phyloP scores from a whole-genome alignment of 164 flowering plant species.

The Sextonia rubra region DNA sequence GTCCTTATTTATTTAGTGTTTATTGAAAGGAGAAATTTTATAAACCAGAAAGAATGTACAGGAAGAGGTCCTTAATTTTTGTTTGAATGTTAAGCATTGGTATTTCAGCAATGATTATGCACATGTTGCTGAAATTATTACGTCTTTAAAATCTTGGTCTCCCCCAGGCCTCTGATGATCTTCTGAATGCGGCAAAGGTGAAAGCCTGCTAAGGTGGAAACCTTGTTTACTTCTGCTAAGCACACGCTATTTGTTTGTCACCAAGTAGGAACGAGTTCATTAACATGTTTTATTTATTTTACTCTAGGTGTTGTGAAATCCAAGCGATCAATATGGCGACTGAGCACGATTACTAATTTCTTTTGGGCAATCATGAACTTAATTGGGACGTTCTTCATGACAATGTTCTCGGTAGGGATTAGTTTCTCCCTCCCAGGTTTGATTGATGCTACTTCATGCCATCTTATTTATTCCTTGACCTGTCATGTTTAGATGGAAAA shows the following conservation, averaged over 20 bases:
- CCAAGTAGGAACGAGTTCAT: background rate
- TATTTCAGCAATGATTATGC: too few species aligned
- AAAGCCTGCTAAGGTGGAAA: background rate
- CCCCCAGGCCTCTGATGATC: too few species aligned
- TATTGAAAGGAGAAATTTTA: too few species aligned
- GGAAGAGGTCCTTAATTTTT: too few species aligned
- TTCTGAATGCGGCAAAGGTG: too few species aligned
- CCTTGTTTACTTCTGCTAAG: background rate
- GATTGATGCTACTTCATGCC: background rate
- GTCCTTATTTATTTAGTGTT: too few species aligned
- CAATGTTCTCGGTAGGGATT: slow-evolving; percentile 84
- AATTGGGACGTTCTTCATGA: slow-evolving; percentile 64
- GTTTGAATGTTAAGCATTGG: too few species aligned
- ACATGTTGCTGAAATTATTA: too few species aligned
- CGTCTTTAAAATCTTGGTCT: too few species aligned
- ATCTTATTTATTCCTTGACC: background rate
- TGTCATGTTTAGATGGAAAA: slow-evolving; percentile 70
- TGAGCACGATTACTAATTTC: slow-evolving; percentile 74
- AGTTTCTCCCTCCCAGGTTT: background rate
- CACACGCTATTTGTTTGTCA: background rate
- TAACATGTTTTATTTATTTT: background rate
- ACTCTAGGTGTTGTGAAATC: slow-evolving; percentile 83
- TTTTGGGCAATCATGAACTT: slow-evolving; percentile 76
- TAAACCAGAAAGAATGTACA: too few species aligned
- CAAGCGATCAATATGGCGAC: slow-evolving; percentile 81